A percentile compares a stretch with the other conserved stretches of the same genome.
Conservation (phyloP, 2,329 filamentous ascomycete species). For the Chrysosporium keratinophilum region DNA sequence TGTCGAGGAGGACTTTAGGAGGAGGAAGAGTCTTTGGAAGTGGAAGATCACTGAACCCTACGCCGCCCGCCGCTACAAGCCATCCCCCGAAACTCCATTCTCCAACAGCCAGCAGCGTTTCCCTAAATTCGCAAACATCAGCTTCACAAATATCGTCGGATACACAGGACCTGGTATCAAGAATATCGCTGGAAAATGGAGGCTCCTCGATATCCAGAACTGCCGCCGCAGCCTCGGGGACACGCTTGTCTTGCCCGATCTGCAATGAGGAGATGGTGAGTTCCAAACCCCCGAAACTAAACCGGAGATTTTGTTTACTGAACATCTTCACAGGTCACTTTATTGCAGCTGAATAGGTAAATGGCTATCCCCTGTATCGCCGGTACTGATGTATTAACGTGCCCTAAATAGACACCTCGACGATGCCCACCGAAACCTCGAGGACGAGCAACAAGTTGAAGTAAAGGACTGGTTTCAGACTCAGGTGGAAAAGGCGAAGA, state of each 20-base stretch:
- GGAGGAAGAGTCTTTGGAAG: constrained; percentile 85
- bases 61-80: constrained; percentile 35
- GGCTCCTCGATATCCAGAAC: constrained; percentile 37
- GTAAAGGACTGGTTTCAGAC: constrained; percentile 96
- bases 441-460: constrained; percentile 80
- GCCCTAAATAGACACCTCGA: constrained; percentile 56
- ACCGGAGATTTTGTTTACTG: background rate
- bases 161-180: constrained; percentile 67
- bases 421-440: constrained; percentile 79
- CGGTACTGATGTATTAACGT: constrained; percentile 8
- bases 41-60: constrained; percentile 68
- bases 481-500: constrained; percentile 85
- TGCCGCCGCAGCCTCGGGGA: constrained; percentile 47
- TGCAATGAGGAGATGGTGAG: constrained; percentile 94
- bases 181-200: constrained; percentile 60
- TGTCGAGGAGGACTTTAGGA: constrained; percentile 80
- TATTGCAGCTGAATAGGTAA: constrained; percentile 80
- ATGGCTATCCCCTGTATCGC: constrained; percentile 4
- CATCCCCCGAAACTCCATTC: constrained; percentile 40
- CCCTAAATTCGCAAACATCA: constrained; percentile 65
- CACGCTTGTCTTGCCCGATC: constrained; percentile 83
- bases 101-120: constrained; percentile 62
- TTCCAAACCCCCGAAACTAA: constrained; percentile 10
- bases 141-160: constrained; percentile 60
- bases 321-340: constrained; percentile 54